Evolutionary conservation across 23 red algal genomes (phyloP), one percentile per base, ranked within the genome.

Genomic region (Gracilaria caudata): DNA sequence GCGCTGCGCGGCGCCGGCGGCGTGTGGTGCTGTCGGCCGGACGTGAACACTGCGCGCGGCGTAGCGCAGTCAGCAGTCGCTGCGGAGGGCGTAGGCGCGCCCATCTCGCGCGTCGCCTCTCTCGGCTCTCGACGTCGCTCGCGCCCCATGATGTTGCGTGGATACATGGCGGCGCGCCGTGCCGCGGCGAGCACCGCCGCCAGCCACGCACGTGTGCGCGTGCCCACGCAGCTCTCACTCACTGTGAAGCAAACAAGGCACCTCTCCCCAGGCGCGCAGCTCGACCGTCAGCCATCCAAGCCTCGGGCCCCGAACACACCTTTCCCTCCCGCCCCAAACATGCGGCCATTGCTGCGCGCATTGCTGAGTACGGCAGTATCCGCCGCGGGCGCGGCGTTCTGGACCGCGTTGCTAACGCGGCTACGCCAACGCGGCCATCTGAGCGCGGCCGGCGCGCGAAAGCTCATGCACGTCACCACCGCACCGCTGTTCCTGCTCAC

Each of bases 11-110:
- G 51, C 38, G 36, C 35, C 19, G 84, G 84, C 19, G 85, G 85
- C 54, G 85, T 89, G 61, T 89, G 85, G 57, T 89, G 85, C 71
- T 78, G 51, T 37, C 85, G 58, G 36, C 85, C 85, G 55, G 85
- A 23, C 26, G 85, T 44, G 70, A 89, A 73, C 47, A 89, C 85
- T 40, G 61, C 41, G 82, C 66, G 41, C 12, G 82, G 66, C 1
- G 65, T 59, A 2, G 51, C 14, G 63, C 25, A 33, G 64, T 47
- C 23, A 0, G 19, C 26, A 49, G 41, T 59, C 3, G 5, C 11
- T 9, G 29, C 30, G 24, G 73, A 13, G 73, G 39, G 73, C 7
- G 37, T 34, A n/a, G n/a, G n/a, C n/a, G n/a, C n/a, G n/a, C n/a
- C n/a, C n/a, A n/a, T n/a, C n/a, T n/a, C n/a, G n/a, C n/a, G n/a